Evolutionary conservation across 805 yeast species (phyloP), one percentile per base, ranked within the genome.

Genomic region (Kazachstania psychrophila): DNA sequence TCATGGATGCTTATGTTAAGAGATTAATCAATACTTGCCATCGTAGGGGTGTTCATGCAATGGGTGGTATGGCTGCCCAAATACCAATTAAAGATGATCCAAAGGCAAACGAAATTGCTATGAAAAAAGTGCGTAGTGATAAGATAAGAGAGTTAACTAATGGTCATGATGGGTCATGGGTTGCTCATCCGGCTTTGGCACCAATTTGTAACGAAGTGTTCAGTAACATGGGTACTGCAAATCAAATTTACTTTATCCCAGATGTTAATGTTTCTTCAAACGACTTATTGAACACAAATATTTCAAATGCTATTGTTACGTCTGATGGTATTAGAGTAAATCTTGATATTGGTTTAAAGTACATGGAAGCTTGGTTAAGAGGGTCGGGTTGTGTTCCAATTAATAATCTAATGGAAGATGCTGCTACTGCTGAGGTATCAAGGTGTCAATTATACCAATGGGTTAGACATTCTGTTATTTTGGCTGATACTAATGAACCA

Each of bases 31-130:
- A 78, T 58, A 73, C 76, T 31, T 77, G 86, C 60, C 94, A 82
- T 58, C 70, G 74, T 52, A 72, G 89, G 64, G 82, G 79, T 44
- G 89, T 81, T 31, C 88, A 80, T 54, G 89, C 89, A 14, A 79
- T 82, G 77, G 92, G 94, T 49, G 94, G 94, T 49, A 82, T 82
- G 94, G 89, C 89, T 46, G 89, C 89, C 5, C 83, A 80, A 48
- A 79, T 82, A 48, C 89, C 92, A 45, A 81, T 81, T 62, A 81
- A 80, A 60, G 69, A 73, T 46, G 87, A 81, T 52, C 66, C 70
- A 27, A 72, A 65, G 41, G 73, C 76, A 45, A 81, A 81, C 62
- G 66, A 67, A 33, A 63, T 66, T 36, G 89, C 88, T 6, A 72
- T 82, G 77, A 75, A 71, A 36, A 79, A 79, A 47, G 92, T 82